Conservation (phyloP, 2,329 filamentous ascomycete species). For the Neopestalotiopsis sp. region DNA sequence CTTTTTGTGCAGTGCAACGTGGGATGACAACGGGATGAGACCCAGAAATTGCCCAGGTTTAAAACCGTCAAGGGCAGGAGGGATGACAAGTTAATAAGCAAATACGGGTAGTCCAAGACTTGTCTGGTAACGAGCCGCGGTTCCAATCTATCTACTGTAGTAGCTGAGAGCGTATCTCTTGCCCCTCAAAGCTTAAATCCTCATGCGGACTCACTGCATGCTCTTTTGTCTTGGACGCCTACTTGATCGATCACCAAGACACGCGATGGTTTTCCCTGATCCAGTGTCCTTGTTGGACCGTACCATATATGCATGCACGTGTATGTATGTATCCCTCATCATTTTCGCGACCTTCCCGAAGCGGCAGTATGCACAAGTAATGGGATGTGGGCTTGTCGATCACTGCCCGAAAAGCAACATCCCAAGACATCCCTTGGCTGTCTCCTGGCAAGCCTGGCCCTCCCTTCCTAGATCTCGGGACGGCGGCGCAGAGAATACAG, state of each 20-base stretch:
- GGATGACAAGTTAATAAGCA: background rate
- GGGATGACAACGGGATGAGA: conserved; percentile 1
- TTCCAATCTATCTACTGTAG: background rate
- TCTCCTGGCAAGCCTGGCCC: background rate
- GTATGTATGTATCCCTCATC: background rate
- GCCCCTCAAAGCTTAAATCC: background rate
- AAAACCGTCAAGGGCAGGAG: background rate
- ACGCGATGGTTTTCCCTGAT: background rate
- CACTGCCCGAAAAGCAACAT: background rate
- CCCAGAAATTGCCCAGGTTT: background rate
- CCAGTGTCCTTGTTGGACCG: background rate
- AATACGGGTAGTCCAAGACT: background rate
- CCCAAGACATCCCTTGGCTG: too few relatives aligned
- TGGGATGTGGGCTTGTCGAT: conserved; percentile 1
- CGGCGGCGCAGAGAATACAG: background rate
- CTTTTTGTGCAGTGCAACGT: background rate
- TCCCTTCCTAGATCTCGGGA: background rate
- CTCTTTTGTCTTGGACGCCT: background rate
- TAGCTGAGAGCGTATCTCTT: background rate
- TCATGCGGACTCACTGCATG: background rate
- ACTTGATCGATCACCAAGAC: background rate
- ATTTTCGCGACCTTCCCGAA: conserved; percentile 4
- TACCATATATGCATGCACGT: background rate
- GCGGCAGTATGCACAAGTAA: background rate
- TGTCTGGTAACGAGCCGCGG: background rate